Base-by-base conservation (phyloP, 345 rosid genomes). In the Draba incana region DNA sequence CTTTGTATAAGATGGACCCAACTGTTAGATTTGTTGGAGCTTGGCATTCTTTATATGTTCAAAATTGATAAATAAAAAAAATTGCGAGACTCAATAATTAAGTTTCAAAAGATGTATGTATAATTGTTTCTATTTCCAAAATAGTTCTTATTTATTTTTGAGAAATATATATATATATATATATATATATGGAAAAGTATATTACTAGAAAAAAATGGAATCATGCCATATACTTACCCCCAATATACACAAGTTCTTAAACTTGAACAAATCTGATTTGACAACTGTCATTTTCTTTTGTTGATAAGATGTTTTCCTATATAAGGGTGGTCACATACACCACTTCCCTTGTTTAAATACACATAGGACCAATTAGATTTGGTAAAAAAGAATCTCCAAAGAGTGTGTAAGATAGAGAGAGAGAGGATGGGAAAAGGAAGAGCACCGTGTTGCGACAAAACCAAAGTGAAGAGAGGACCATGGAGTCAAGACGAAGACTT, bases 401-500 rank as follows among this genome's bases (percentile, higher is more conserved):
- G 20, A 20, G 51, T 4, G 45, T 1, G 45, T 20, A 24, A 14
- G 23, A 8, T 45, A 41, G 33, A 8, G 14, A 53, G 24, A 62
- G 27, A 62, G 6, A 20, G 10, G 31, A 90, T 90, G 97, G 91
- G 95, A 0, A 88, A 77, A 54, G 96, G 99, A 65, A 85, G 99
- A 78, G 88, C 99, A 10, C 97, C 96, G 0, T 94, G 99, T 56
- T 94, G 99, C 69, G 96, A 91, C 57, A 94, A 94, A 80, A 81
- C 75, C 57, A 66, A 83, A 74, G 97, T 94, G 81, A 94, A 87
- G 84, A 94, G 84, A 86, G 99, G 99, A 31, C 92, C 97, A 65
- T 94, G 99, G 99, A 91, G 91, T 50, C 92, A 95, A 43, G 87
- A 83, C 2, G 99, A 94, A 73, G 99, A 94, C 77, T 23, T 87